Percentiles rank a stretch among this genome's conserved stretches.
These are phyloP conservation scores for Xylariaceae sp. DNA, from an alignment of 2,329 filamentous ascomycete genomes.

Conservation along the genomic window DNA sequence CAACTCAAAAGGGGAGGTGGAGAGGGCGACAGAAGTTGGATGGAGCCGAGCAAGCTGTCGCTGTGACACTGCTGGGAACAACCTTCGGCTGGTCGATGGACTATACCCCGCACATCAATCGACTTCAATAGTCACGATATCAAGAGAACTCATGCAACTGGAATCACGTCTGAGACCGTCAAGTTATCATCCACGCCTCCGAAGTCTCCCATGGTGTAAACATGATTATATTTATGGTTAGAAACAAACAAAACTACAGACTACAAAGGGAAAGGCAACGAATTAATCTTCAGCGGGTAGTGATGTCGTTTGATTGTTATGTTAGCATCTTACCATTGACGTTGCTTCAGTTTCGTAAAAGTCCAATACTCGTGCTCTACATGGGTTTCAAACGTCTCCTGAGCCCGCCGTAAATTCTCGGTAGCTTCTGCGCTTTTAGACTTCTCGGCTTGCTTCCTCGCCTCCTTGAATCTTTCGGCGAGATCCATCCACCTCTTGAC, in stretches of 20 bases:
- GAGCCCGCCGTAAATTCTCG: constrained; percentile 10
- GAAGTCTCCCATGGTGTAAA: no score
- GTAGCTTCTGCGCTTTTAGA: constrained; percentile 11
- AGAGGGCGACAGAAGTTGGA: constrained; percentile 31
- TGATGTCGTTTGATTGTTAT: not conserved
- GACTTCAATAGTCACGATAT: no score
- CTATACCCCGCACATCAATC: no score
- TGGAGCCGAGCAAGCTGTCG: constrained; percentile 21
- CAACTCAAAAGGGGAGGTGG: constrained; percentile 13
- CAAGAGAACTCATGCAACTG: no score
- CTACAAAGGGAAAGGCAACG: not conserved
- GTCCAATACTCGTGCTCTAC: constrained; percentile 11
- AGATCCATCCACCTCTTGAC: constrained; percentile 7
- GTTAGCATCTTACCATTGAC: constrained; percentile 14
- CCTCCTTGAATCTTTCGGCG: constrained; percentile 11
- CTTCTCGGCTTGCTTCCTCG: constrained; percentile 9
- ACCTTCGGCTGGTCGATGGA: constrained; percentile 11
- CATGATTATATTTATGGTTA: no score
- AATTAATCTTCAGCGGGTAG: not conserved
- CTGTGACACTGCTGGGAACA: constrained; percentile 9
- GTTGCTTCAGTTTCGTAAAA: constrained; percentile 1
- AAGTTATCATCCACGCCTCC: no score
- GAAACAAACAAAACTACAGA: not conserved
- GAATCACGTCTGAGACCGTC: no score
- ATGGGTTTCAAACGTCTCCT: constrained; percentile 16